Conservation (phyloP, 805 yeast species). For the Zygoascus tannicola region DNA sequence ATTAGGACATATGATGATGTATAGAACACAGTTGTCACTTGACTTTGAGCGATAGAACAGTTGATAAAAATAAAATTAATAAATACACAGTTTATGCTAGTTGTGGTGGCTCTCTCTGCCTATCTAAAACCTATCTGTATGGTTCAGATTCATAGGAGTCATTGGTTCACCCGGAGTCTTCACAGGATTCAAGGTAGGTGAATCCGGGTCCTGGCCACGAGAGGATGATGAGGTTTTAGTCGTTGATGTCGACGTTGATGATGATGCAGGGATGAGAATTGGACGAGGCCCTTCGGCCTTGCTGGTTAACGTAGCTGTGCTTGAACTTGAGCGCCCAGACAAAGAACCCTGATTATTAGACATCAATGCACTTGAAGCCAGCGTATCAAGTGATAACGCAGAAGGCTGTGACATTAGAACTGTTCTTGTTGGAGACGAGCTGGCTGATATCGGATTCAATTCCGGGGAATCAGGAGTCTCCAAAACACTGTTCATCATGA, state of each 20-base stretch:
- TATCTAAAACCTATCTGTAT: no score
- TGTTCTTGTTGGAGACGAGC: constrained; percentile 11
- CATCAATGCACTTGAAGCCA: no score
- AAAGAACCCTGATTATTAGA: no score
- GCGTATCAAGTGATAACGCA: background rate
- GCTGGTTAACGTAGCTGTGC: no score
- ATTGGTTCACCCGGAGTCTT: constrained; percentile 14
- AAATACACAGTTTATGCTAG: no score
- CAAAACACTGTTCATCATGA: background rate
- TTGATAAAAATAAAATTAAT: no score
- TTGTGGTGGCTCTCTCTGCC: no score
- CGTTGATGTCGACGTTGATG: background rate
- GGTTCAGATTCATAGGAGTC: constrained; percentile 14
- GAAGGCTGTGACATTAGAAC: constrained; percentile 8
- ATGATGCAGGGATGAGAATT: background rate
- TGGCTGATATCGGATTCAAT: constrained; percentile 10
- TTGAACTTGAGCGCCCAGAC: no score
- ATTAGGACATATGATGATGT: background rate
- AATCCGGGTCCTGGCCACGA: constrained; percentile 1
- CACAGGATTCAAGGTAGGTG: constrained; percentile 11
- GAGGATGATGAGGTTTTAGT: no score
- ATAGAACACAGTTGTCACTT: background rate
- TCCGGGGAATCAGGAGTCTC: constrained; percentile 12
- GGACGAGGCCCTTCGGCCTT: no score
- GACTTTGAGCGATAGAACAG: no score